A percentile compares a stretch with the other conserved stretches of the same genome.
Conservation (phyloP, 768 basidiomycete genomes). For the Suillus brevipes region DNA sequence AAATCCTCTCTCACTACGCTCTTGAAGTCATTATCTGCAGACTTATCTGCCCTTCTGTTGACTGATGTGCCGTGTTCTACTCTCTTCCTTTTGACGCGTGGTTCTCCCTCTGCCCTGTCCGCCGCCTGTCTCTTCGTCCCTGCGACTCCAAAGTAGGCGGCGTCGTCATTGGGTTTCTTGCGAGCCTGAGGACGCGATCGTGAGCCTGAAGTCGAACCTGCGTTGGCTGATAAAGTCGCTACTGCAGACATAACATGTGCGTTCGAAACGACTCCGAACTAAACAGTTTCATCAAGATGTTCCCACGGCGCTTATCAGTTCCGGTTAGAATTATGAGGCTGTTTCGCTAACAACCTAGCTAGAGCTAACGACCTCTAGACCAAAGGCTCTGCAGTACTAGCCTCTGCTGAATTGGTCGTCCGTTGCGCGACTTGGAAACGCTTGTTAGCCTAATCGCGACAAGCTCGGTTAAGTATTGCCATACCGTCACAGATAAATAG, state of each 20-base stretch:
- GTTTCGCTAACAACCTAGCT: slow-evolving; percentile 9
- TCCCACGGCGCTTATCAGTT: slow-evolving; percentile 9
- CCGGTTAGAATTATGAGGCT: slow-evolving; percentile 10
- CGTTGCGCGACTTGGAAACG: neutral
- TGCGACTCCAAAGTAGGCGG: slow-evolving; percentile 66
- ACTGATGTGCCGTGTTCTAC: slow-evolving; percentile 43
- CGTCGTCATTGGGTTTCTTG: slow-evolving; percentile 66
- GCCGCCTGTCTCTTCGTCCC: slow-evolving; percentile 64
- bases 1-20: slow-evolving; percentile 30
- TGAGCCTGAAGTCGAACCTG: slow-evolving; percentile 42
- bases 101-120: slow-evolving; percentile 74
- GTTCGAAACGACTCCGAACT: neutral
- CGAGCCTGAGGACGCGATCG: slow-evolving; percentile 65
- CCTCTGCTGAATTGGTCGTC: neutral
- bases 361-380: slow-evolving; percentile 4
- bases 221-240: slow-evolving; percentile 17
- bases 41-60: slow-evolving; percentile 37
- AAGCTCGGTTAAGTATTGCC: slow-evolving; percentile 27
- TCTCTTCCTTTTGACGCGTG: slow-evolving; percentile 72
- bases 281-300: neutral
- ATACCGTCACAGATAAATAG: slow-evolving; percentile 12
- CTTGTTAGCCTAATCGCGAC: slow-evolving; percentile 14
- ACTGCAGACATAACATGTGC: slow-evolving; percentile 9
- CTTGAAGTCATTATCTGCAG: slow-evolving; percentile 30
- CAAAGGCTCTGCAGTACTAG: slow-evolving; percentile 8